These are phyloP conservation scores for Colletotrichum ledebouriae DNA, from an alignment of 2,329 filamentous ascomycete genomes.

Conservation along the genomic window DNA sequence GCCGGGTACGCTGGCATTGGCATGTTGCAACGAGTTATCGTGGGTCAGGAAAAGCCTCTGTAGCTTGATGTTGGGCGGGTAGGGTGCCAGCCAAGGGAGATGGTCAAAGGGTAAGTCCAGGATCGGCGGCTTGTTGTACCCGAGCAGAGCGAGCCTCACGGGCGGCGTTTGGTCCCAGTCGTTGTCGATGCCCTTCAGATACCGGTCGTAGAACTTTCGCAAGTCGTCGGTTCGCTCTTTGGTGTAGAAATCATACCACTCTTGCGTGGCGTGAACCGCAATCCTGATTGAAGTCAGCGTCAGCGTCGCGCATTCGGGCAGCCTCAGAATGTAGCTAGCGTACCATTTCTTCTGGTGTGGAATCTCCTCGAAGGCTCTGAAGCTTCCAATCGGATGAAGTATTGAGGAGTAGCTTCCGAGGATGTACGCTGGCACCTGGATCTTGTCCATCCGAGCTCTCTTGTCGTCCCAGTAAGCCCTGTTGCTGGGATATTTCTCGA, in stretches of 20 bases:
- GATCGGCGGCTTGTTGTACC: constrained; percentile 17
- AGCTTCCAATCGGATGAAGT: constrained; percentile 27
- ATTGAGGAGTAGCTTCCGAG: constrained; percentile 14
- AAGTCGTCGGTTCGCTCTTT: constrained; percentile 44
- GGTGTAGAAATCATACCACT: constrained; percentile 49
- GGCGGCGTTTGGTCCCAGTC: constrained; percentile 43
- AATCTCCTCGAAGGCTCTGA: constrained; percentile 28
- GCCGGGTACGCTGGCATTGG: neutral
- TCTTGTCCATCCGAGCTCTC: constrained; percentile 15
- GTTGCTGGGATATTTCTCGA: neutral
- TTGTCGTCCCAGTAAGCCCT: constrained; percentile 27
- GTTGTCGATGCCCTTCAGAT: constrained; percentile 30
- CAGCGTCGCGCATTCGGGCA: neutral
- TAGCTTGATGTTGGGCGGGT: neutral
- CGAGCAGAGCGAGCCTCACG: constrained; percentile 27
- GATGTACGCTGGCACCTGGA: constrained; percentile 22
- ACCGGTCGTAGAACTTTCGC: constrained; percentile 44
- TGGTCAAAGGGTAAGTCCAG: constrained; percentile 3
- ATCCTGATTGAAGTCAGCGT: constrained; percentile 4
- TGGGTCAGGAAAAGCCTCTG: constrained; percentile 8
- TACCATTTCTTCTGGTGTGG: constrained; percentile 30
- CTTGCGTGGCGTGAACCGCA: constrained; percentile 46
- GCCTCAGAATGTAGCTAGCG: no score
- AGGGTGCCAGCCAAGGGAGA: constrained; percentile 8
- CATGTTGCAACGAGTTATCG: neutral